These are phyloP conservation scores for Telfairia occidentalis DNA, from an alignment of 331 rosid genomes.

Conservation along the genomic window DNA sequence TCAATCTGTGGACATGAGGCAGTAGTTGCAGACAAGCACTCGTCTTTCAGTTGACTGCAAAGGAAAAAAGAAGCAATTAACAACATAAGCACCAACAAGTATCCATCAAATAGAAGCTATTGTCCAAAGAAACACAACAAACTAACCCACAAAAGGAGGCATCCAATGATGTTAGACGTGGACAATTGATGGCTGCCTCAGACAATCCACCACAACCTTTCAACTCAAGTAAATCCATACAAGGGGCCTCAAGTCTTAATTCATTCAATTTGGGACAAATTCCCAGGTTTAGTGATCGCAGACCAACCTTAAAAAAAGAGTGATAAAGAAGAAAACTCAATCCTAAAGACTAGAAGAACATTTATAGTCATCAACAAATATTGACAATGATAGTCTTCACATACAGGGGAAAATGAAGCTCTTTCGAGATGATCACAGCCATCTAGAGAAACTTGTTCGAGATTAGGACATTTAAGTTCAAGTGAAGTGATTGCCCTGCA, in stretches of 20 bases:
- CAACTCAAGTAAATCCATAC: constrained; percentile 79
- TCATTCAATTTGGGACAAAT: constrained; percentile 83
- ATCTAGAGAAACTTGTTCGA: constrained; percentile 82
- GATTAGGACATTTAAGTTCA: constrained; percentile 69
- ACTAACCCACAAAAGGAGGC: constrained; percentile 96
- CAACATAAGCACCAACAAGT: not conserved
- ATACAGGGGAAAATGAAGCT: constrained; percentile 84
- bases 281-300: constrained; percentile 76
- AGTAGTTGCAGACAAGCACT: constrained; percentile 85
- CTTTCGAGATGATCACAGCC: constrained; percentile 93
- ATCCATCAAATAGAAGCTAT: not conserved
- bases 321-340: not conserved
- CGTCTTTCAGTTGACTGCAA: constrained; percentile 75
- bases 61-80: constrained; percentile 18
- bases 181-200: constrained; percentile 83
- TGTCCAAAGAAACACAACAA: constrained; percentile 8
- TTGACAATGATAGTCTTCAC: constrained; percentile 20
- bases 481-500: constrained; percentile 72
- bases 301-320: constrained; percentile 65
- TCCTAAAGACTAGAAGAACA: not conserved
- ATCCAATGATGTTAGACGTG: constrained; percentile 78
- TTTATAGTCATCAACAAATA: not conserved
- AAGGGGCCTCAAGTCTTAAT: constrained; percentile 60
- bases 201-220: constrained; percentile 94
- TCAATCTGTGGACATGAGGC: constrained; percentile 74